Conservation (phyloP, 1,284 basidiomycete species). For the Trichosporon ovoides region DNA sequence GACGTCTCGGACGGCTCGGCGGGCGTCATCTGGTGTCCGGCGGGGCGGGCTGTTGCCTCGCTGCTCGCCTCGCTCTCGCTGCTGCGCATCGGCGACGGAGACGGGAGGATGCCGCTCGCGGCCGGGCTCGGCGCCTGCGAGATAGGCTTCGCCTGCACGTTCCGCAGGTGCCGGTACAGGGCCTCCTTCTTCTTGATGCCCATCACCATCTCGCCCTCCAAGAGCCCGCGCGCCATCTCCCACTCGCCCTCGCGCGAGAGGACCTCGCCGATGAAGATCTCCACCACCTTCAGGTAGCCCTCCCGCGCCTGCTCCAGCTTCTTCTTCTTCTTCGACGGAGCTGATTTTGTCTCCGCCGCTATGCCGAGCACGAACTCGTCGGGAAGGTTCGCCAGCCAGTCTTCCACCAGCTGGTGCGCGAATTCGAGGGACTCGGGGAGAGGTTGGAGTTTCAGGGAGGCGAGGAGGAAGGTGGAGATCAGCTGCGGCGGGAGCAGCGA, state of each 20-base stretch:
- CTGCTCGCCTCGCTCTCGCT: conserved; percentile 2
- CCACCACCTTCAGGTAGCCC: conserved; percentile 43
- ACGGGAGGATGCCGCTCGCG: conserved; percentile 24
- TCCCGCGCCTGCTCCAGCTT: conserved; percentile 35
- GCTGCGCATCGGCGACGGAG: conserved; percentile 19
- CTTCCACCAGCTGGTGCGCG: conserved; percentile 34
- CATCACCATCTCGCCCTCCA: conserved; percentile 42
- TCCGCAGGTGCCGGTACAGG: conserved; percentile 38
- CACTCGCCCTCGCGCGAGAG: conserved; percentile 41
- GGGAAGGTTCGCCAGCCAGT: conserved; percentile 35
- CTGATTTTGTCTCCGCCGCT: conserved; percentile 10
- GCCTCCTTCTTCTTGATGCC: conserved; percentile 43
- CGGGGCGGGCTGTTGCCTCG: conserved; percentile 18
- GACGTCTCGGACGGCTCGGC: neutral
- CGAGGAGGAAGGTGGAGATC: conserved; percentile 39
- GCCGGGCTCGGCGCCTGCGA: conserved; percentile 19
- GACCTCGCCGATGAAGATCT: conserved; percentile 45
- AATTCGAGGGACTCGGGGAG: conserved; percentile 26
- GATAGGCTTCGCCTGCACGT: conserved; percentile 20
- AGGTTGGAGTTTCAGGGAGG: conserved; percentile 38
- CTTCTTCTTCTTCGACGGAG: conserved; percentile 19
- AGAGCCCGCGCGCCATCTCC: conserved; percentile 43
- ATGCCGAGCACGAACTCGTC: conserved; percentile 31
- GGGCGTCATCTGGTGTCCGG: neutral
- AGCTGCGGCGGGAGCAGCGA: conserved; percentile 34